Evolutionary conservation across 2,329 filamentous ascomycete genomes (phyloP), one percentile per base, ranked within the genome.

Genomic region (Colletotrichum musae): DNA sequence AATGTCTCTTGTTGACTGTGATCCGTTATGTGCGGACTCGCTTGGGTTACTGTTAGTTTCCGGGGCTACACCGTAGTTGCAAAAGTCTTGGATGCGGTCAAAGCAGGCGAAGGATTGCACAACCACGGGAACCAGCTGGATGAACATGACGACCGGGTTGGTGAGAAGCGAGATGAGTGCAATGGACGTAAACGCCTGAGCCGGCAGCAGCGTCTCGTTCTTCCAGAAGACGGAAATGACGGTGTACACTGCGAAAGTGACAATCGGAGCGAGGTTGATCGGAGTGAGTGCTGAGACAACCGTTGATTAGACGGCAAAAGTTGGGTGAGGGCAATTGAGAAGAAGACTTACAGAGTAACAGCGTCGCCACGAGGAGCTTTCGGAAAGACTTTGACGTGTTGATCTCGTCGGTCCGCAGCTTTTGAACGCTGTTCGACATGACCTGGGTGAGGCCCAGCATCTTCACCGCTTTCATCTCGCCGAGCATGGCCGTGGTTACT

Each of bases 401-500:
- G 21, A 81, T 74, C 65, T 81, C 78, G 12, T 74, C 72, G 10
- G 58, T 36, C 6, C 79, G 72, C 52, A 79, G 62, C 3, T 70
- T 67, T 21, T 75, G 71, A 6, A 81, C 73, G 0, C 74, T 74
- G 1, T 63, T 70, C 1, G 72, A 72, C 36, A 80, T 73, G 1
- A 75, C 64, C 1, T 65, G 57, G 0, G 74, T 58, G 0, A 81
- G 71, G 0, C 81, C 82, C 13, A 80, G 77, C 78, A 85, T 84
- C 72, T 85, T 85, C 24, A 85, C 77, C 28, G 81, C 78, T 69
- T 84, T 83, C 76, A 86, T 84, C 3, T 82, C 79, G n/a, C 76
- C 76, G 0, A 86, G 77, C 75, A 83, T 79, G 4, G 75, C 75
- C 1, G 78, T 75, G 0, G 83, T 85, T 4, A 80, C 75, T 5